Percentiles rank a stretch among this genome's conserved stretches.
Conservation (phyloP, 139 green algal genomes). For the Closterium sp. region DNA sequence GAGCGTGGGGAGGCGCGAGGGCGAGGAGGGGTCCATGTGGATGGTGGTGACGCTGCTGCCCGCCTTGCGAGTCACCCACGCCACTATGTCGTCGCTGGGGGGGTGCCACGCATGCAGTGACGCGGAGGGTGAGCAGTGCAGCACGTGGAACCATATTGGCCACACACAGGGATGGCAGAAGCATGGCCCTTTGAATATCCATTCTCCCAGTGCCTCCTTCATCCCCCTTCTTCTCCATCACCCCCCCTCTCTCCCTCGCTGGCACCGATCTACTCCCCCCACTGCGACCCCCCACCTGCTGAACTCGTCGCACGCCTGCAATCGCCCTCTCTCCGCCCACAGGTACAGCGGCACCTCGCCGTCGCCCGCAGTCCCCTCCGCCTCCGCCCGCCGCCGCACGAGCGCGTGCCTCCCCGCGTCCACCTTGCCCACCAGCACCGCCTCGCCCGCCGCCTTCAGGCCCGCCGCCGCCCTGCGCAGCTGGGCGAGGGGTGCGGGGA, state of each 20-base stretch:
- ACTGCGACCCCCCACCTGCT: too few species aligned
- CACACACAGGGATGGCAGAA: background rate
- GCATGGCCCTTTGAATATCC: too few species aligned
- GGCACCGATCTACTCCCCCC: too few species aligned
- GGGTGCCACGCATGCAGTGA: too few species aligned
- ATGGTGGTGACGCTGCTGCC: background rate
- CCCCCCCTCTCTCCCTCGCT: too few species aligned
- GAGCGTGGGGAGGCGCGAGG: background rate
- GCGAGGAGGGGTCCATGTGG: background rate
- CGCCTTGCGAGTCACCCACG: background rate
- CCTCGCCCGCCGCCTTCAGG: background rate
- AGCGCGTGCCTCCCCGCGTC: background rate
- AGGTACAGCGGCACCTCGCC: background rate
- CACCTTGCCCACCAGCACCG: background rate
- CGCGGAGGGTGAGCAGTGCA: background rate
- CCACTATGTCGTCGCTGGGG: background rate
- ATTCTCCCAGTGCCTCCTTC: too few species aligned
- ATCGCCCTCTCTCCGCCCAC: background rate
- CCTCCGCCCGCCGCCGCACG: background rate
- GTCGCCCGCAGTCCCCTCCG: constrained; percentile 41
- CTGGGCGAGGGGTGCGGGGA: background rate
- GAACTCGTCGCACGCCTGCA: background rate
- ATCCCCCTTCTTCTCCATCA: too few species aligned
- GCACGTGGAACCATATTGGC: background rate
- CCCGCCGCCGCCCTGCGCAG: background rate